A percentile compares a stretch with the other conserved stretches of the same genome.
Conservation (phyloP, 805 yeast species). For the Cyberlindnera petersonii region DNA sequence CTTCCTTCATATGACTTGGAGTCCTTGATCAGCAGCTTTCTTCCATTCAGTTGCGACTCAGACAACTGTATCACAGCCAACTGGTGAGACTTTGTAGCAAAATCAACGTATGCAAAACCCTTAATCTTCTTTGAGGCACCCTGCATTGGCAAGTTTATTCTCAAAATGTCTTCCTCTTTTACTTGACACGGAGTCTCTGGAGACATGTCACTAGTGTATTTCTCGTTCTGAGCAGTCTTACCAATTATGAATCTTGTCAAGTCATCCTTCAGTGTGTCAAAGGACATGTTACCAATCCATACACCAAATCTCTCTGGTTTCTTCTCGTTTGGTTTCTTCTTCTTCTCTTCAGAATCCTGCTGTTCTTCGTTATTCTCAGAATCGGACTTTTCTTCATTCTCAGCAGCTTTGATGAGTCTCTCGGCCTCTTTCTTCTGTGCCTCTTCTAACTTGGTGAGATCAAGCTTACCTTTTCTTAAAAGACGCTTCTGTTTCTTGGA, state of each 20-base stretch:
- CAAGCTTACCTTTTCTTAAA: constrained; percentile 70
- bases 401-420: constrained; percentile 36
- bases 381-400: constrained; percentile 27
- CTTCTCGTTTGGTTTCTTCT: constrained; percentile 31
- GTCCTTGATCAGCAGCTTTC: constrained; percentile 81
- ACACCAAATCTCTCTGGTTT: constrained; percentile 58
- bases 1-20: constrained; percentile 83
- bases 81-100: constrained; percentile 57
- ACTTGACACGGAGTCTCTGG: constrained; percentile 37
- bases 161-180: constrained; percentile 55
- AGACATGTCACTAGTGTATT: constrained; percentile 23
- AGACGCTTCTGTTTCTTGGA: constrained; percentile 89
- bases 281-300: constrained; percentile 93
- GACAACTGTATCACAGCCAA: constrained; percentile 59
- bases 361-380: constrained; percentile 9
- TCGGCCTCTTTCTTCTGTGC: constrained; percentile 36
- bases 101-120: constrained; percentile 91
- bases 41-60: constrained; percentile 73
- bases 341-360: constrained; percentile 14
- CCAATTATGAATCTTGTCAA: constrained; percentile 57
- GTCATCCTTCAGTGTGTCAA: constrained; percentile 77
- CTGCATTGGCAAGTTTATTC: constrained; percentile 77
- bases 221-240: constrained; percentile 45
- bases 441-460: constrained; percentile 50
- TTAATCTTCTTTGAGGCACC: constrained; percentile 52